Evolutionary conservation across 1,284 basidiomycete species (phyloP), one percentile per base, ranked within the genome.

Genomic region (Leccinum solheimii): DNA sequence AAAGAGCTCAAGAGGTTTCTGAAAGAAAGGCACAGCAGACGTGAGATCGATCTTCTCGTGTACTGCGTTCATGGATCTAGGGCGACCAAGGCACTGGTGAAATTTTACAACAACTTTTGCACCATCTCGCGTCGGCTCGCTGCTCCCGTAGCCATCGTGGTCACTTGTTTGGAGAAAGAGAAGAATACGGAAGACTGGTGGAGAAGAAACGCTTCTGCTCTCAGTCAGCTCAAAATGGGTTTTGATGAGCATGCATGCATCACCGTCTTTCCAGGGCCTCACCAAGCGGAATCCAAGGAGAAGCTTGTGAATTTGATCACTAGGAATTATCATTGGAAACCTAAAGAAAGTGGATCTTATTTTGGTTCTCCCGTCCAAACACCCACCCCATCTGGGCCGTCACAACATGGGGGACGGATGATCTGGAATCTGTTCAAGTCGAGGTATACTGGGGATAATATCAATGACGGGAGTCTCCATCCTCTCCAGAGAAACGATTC

Each of bases 131-230:
- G 71, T 51, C 61, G 58, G n/a, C 59, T 68, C 49, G 64, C 38
- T 48, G 66, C 69, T 16, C 74, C 71, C 1, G 68, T 76, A 3
- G 70, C 56, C 45, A 10, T 75, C 36, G 27, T 73, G 34, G 63
- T 72, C 10, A 75, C 70, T 9, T 54, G 59, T 1, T 55, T 68
- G 21, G 72, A 74, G 62, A 63, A 16, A 43, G 66, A 64, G 27
- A 13, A 1, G 1, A 23, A 63, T 21, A 68, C 71, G 69, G 73
- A 71, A 14, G 60, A 56, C n/a, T 75, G 74, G 74, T 77, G 74
- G 71, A 23, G 16, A 0, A 59, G 9, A 50, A 75, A 72, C 19
- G 52, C 51, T 7, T 3, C 16, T 27, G 0, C 0, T 34, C 8
- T 73, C 48, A 1, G 50, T 48, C 3, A 40, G 3, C 34, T 59